phyloP scores from a whole-genome alignment of 148 eudicot species.

The Rhododendron henanense region DNA sequence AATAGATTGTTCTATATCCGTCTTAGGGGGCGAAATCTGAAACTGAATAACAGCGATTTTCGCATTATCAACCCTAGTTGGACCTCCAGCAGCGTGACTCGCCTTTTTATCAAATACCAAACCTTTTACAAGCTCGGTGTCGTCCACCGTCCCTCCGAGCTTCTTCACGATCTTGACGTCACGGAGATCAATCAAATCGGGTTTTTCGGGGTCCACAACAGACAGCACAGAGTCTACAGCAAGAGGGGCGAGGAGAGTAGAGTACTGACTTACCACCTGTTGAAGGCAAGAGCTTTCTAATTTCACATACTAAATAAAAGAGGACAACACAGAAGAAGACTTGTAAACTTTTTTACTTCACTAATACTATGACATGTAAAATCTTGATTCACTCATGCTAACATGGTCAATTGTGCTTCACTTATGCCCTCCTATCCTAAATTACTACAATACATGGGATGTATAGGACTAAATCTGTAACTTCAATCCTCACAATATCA shows the following conservation, averaged over 20 bases:
- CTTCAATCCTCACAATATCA: background rate
- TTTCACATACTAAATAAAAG: background rate
- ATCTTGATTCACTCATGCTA: background rate
- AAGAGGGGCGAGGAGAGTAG: conserved; percentile 79
- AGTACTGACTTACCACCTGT: conserved; percentile 82
- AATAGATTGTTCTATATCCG: conserved; percentile 94
- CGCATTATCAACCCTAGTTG: conserved; percentile 83
- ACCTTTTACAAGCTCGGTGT: conserved; percentile 80
- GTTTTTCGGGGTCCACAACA: conserved; percentile 74
- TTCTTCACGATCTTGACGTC: conserved; percentile 90
- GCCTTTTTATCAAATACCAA: conserved; percentile 94
- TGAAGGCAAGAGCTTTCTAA: background rate
- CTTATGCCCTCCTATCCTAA: background rate
- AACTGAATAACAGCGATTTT: conserved; percentile 92
- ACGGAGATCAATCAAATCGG: conserved; percentile 76
- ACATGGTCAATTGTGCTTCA: background rate
- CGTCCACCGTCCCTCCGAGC: conserved; percentile 90
- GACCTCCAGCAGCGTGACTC: conserved; percentile 78
- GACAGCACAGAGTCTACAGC: conserved; percentile 87
- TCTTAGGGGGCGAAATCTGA: conserved; percentile 92
- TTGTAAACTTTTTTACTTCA: background rate
- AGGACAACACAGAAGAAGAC: background rate
- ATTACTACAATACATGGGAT: background rate
- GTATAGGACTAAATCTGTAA: background rate
- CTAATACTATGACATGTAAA: background rate